A percentile compares a stretch with the other conserved stretches of the same genome.
Evolutionary conservation across 345 rosid genomes (phyloP).

Genomic region (Nasturtium officinale): DNA sequence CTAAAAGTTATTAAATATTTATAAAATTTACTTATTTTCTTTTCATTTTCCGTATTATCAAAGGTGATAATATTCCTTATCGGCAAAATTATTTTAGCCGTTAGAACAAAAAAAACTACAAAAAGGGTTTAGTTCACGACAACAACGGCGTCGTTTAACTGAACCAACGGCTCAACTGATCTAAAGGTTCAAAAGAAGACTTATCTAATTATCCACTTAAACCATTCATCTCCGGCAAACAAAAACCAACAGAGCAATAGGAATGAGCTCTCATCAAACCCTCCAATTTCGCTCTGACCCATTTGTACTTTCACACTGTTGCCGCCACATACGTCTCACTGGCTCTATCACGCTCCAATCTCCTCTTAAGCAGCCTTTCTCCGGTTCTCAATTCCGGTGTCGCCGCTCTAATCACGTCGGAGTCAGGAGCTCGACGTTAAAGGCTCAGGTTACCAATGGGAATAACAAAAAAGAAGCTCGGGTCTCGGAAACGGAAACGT

Average conservation of each 20-base stretch:
- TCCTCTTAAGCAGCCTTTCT: slow-evolving; percentile 34
- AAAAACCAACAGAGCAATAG: background rate
- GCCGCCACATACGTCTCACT: background rate
- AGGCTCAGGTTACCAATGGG: slow-evolving; percentile 15
- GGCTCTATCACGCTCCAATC: slow-evolving; percentile 30
- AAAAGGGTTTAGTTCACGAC: background rate
- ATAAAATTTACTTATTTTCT: background rate
- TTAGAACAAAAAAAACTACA: slow-evolving; percentile 7
- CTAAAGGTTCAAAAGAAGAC: slow-evolving; percentile 26
- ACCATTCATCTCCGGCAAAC: slow-evolving; percentile 23
- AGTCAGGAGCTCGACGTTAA: slow-evolving; percentile 26
- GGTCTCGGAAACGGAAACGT: slow-evolving; percentile 17
- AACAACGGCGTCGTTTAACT: slow-evolving; percentile 6
- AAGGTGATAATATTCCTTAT: background rate
- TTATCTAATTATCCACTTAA: slow-evolving; percentile 40
- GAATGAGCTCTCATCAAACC: slow-evolving; percentile 44
- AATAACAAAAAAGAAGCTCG: slow-evolving; percentile 20
- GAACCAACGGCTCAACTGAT: background rate
- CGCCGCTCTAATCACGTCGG: slow-evolving; percentile 28
- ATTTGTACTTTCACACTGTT: slow-evolving; percentile 37
- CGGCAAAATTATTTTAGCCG: slow-evolving; percentile 1
- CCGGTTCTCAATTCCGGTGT: slow-evolving; percentile 14
- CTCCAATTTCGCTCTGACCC: slow-evolving; percentile 40
- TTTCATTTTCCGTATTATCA: background rate
- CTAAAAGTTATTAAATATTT: no score